Evolutionary conservation across 352 stramenopile genomes (phyloP), one percentile per base, ranked within the genome.

Genomic region (Phytophthora syringae): DNA sequence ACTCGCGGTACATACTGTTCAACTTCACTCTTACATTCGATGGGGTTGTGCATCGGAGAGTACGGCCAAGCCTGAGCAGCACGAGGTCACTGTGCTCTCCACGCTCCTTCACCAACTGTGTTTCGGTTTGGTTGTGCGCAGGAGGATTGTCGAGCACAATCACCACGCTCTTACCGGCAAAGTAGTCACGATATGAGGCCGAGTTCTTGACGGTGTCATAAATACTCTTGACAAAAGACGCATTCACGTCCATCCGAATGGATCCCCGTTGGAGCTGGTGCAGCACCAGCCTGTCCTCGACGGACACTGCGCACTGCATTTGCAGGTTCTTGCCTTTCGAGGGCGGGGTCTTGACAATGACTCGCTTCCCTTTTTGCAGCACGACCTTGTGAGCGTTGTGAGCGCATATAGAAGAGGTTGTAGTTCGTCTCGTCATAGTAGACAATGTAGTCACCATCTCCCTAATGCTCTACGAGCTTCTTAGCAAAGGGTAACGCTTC

Each of bases 371-470:
- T 39, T 30, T n/a, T 45, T 7, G 15, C 22, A 11, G 42, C 53
- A 30, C 30, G 18, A 10, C 28, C 27, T 61, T 52, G 53, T 3
- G 28, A 5, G 28, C 32, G 43, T 61, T 52, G 53, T 3, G 28
- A 5, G 28, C 32, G 43, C 53, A 53, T 61, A 21, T 42, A 61
- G 21, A 48, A 61, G 7, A 45, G 18, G 21, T 61, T 53, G 43
- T 18, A 61, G 20, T 61, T 61, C 15, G 43, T 39, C 32, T 53
- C 28, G 20, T 53, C 43, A 27, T 28, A 61, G 30, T 48, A 53
- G 21, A 53, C 53, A 22, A 52, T 53, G 20, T 48, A 53, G 20
- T 53, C 43, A 28, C 42, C 28, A n/a, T 52, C 18, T 2, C 7
- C 16, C 10, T 43, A 7, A 27, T 42, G 25, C 7, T 27, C 7